phyloP scores from a whole-genome alignment of 1,284 basidiomycete genomes.

The Leccinum subrobustum region DNA sequence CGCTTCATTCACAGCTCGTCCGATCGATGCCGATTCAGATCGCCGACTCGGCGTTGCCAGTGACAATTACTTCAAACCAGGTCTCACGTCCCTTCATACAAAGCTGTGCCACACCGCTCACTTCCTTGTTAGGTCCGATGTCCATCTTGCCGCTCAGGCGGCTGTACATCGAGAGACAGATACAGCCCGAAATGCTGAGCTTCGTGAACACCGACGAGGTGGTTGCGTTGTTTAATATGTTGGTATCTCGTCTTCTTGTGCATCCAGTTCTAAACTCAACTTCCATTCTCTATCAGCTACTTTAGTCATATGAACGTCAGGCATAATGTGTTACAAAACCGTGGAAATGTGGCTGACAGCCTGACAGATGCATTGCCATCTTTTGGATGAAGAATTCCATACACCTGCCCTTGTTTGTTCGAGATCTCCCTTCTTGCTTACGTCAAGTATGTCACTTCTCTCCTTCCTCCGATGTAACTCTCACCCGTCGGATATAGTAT shows the following conservation, averaged over 20 bases:
- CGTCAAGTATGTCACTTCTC: constrained; percentile 69
- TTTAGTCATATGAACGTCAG: constrained; percentile 77
- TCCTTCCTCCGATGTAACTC: neutral
- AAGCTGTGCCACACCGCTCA: constrained; percentile 5
- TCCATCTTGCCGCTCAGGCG: constrained; percentile 83
- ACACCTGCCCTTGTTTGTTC: constrained; percentile 91
- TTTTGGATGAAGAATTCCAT: constrained; percentile 85
- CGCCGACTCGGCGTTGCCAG: constrained; percentile 81
- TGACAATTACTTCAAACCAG: constrained; percentile 93
- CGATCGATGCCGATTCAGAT: constrained; percentile 35
- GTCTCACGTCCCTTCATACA: constrained; percentile 38
- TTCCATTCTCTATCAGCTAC: constrained; percentile 46
- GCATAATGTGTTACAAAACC: constrained; percentile 12
- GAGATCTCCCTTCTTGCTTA: constrained; percentile 89
- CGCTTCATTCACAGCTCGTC: constrained; percentile 39
- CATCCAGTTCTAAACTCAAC: constrained; percentile 10
- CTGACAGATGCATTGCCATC: constrained; percentile 63
- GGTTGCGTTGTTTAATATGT: constrained; percentile 90
- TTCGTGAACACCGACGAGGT: constrained; percentile 85
- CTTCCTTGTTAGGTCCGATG: constrained; percentile 59
- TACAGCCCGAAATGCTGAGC: constrained; percentile 87
- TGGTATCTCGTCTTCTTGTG: constrained; percentile 34
- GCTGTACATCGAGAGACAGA: constrained; percentile 85
- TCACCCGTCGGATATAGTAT: constrained; percentile 53
- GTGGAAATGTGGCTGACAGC: constrained; percentile 6